A percentile compares a stretch with the other conserved stretches of the same genome.
Evolutionary conservation across 345 rosid species (phyloP).

Genomic region (Streptanthus diversifolius): DNA sequence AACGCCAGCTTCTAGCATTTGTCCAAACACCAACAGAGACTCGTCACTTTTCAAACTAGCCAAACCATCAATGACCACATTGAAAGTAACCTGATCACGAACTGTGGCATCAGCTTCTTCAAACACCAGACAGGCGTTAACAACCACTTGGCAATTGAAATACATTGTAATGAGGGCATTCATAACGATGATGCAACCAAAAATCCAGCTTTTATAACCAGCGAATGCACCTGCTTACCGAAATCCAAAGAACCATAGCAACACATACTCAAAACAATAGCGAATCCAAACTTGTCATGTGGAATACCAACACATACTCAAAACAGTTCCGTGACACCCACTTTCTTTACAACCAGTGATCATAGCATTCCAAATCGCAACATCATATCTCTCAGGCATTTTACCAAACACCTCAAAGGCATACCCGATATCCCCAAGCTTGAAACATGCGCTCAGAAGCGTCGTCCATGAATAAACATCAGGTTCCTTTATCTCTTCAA

Average conservation of each 20-base stretch:
- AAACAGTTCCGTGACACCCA: conserved; percentile 42
- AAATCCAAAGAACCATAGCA: conserved; percentile 37
- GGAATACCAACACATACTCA: conserved; percentile 49
- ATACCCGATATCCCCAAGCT: conserved; percentile 44
- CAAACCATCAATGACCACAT: conserved; percentile 72
- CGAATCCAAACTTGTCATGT: conserved; percentile 62
- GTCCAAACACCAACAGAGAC: conserved; percentile 39
- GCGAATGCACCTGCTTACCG: conserved; percentile 62
- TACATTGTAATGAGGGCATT: conserved; percentile 70
- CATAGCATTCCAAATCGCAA: conserved; percentile 67
- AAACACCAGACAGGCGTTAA: conserved; percentile 45
- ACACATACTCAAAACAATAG: conserved; percentile 63
- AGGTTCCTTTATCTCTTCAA: conserved; percentile 50
- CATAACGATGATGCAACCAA: conserved; percentile 44
- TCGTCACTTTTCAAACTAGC: conserved; percentile 41
- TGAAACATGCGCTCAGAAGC: conserved; percentile 43
- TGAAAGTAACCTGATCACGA: conserved; percentile 55
- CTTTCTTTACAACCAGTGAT: conserved; percentile 64
- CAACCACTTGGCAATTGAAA: conserved; percentile 40
- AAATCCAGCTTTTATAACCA: conserved; percentile 57
- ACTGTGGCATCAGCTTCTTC: conserved; percentile 41
- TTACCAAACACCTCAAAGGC: conserved; percentile 56
- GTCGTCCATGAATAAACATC: conserved; percentile 75
- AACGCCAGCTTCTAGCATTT: conserved; percentile 49
- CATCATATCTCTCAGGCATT: conserved; percentile 47